Percentiles rank a stretch among this genome's conserved stretches.
phyloP scores from a whole-genome alignment of 768 basidiomycete genomes.

The Boletus pseudo-olivaceus region DNA sequence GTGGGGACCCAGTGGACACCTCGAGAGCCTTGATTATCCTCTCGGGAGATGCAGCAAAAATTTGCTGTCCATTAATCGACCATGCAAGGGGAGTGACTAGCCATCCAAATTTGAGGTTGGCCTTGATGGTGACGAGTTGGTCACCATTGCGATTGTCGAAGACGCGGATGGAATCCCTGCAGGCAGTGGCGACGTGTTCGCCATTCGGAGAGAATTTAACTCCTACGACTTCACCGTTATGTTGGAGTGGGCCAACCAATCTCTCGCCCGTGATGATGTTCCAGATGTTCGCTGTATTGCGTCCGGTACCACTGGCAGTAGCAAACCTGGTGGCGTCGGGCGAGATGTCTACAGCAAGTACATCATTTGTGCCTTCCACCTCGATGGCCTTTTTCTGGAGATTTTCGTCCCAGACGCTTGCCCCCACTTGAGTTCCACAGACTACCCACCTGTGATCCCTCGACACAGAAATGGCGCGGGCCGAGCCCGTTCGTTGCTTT shows the following conservation, averaged over 20 bases:
- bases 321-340: background rate
- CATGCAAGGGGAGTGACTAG: background rate
- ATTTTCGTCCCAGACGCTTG: background rate
- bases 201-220: background rate
- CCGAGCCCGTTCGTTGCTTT: no score
- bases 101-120: background rate
- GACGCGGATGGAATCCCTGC: background rate
- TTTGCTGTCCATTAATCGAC: background rate
- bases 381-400: background rate
- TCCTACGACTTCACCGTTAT: background rate
- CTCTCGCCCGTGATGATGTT: background rate
- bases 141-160: background rate
- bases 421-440: background rate
- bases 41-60: background rate
- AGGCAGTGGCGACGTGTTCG: background rate
- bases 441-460: background rate
- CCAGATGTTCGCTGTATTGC: background rate
- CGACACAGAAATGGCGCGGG: background rate
- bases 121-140: background rate
- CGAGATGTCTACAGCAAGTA: background rate
- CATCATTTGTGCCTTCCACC: background rate
- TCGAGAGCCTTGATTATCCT: background rate
- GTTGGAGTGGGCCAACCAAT: background rate
- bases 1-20: background rate
- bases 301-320: no score